Evolutionary conservation across 768 basidiomycete genomes (phyloP).

Genomic region (Boletus sp.): DNA sequence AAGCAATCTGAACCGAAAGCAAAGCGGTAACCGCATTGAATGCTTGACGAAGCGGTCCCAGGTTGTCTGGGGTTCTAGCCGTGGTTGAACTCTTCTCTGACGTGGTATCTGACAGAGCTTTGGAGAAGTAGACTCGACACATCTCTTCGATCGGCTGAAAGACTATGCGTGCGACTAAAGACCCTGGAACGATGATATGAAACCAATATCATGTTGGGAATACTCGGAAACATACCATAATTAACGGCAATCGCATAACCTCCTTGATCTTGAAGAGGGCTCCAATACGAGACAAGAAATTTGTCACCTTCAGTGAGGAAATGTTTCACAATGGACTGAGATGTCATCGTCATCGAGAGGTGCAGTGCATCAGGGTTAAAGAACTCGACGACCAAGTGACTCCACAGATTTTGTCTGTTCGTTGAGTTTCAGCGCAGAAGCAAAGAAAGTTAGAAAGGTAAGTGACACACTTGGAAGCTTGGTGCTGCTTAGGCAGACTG

Average conservation of each 20-base stretch:
- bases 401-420: conserved; percentile 6
- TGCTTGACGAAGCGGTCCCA: conserved; percentile 36
- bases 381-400: conserved; percentile 22
- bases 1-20: conserved; percentile 60
- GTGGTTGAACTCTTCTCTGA: conserved; percentile 3
- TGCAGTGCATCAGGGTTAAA: conserved; percentile 49
- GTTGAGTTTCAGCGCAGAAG: not conserved
- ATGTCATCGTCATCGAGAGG: conserved; percentile 80
- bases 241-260: conserved; percentile 95
- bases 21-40: conserved; percentile 53
- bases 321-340: conserved; percentile 89
- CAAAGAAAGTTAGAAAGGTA: not conserved
- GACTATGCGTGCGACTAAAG: conserved; percentile 84
- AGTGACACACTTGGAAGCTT: conserved; percentile 17
- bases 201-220: not conserved
- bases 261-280: conserved; percentile 83
- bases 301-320: conserved; percentile 96
- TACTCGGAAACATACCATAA: conserved; percentile 60
- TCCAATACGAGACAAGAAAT: conserved; percentile 79
- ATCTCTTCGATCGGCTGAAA: conserved; percentile 98
- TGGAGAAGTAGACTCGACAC: conserved; percentile 85
- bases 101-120: conserved; percentile 38
- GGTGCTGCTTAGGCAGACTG: conserved; percentile 17
- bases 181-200: conserved; percentile 50
- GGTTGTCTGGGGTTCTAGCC: not conserved